Evolutionary conservation across 495 filamentous ascomycete genomes (phyloP).

Genomic region (Schizothecium vesticola): DNA sequence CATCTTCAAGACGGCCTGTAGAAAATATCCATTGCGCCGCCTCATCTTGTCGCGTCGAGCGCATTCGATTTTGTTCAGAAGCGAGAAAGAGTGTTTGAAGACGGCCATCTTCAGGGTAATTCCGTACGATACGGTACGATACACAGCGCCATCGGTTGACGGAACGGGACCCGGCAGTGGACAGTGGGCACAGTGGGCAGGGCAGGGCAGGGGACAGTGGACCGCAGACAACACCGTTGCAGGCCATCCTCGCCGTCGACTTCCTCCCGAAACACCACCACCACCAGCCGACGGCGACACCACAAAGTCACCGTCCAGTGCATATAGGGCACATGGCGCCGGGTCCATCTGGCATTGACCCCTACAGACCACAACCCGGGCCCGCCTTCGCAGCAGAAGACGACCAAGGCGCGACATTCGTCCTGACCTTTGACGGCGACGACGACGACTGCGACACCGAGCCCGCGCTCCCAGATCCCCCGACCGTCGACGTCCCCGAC

Average conservation of each 20-base stretch:
- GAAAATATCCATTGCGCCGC: background rate
- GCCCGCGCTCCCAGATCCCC: background rate
- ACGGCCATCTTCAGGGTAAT: background rate
- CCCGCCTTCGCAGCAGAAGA: constrained; percentile 6
- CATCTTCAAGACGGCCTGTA: background rate
- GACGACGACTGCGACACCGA: constrained; percentile 11
- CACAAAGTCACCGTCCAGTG: background rate
- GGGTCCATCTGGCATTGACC: constrained; percentile 3
- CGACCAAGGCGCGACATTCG: constrained; percentile 13
- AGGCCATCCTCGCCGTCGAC: background rate
- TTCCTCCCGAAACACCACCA: background rate
- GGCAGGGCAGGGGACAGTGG: background rate
- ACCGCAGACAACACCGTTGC: background rate
- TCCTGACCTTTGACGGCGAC: constrained; percentile 15
- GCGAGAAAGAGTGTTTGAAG: too few relatives aligned
- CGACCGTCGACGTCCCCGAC: constrained; percentile 12
- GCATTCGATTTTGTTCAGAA: background rate
- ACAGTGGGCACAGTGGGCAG: background rate
- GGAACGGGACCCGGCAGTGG: background rate
- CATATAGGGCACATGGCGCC: constrained; percentile 10
- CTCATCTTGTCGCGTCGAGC: background rate
- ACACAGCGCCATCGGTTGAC: background rate
- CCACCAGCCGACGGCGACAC: background rate
- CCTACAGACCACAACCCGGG: background rate
- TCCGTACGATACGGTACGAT: background rate